Evolutionary conservation across 306 rosid genomes (phyloP), one percentile per base, ranked within the genome.

Genomic region (Dicorynia guianensis): DNA sequence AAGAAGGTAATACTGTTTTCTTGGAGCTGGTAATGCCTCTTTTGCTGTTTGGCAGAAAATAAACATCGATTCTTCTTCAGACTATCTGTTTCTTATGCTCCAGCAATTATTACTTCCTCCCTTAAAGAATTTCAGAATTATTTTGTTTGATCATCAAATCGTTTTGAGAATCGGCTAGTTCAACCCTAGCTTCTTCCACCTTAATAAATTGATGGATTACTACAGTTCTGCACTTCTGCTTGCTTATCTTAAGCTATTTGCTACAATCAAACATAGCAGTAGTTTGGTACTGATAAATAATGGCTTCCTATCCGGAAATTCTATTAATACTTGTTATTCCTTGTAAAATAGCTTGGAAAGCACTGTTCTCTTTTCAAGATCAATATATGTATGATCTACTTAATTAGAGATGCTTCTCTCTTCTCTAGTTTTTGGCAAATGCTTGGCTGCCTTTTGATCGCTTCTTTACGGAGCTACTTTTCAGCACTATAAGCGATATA

Each of bases 191-290:
- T 62, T 14, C 64, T n/a, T 38, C 48, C 14, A 62, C 67, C 67
- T 38, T n/a, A 14, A 6, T 38, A 7, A 14, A 6, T 62, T 15
- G 38, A 17, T 62, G 4, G 47, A 39, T 62, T 48, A 62, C 10
- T 56, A 14, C 4, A 9, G 62, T 7, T 56, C 35, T 56, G 14
- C 10, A 9, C 36, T 7, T 56, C 35, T 56, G 6, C 62, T 56
- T 56, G 10, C n/a, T 25, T 56, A 35, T 60, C 42, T 59, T 59
- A 14, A 59, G 43, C 65, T 59, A 59, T 12, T 59, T 59, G 19
- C 43, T 35, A 15, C 34, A 48, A 35, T 34, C n/a, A 56, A 53
- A 53, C 30, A 8, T 18, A 1, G 11, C 5, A 20, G n/a, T 56
- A 25, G n/a, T 58, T 33, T 58, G 42, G 9, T 39, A 1, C 30